Conservation (phyloP, 2,329 filamentous ascomycete genomes). For the Fusarium sp. region DNA sequence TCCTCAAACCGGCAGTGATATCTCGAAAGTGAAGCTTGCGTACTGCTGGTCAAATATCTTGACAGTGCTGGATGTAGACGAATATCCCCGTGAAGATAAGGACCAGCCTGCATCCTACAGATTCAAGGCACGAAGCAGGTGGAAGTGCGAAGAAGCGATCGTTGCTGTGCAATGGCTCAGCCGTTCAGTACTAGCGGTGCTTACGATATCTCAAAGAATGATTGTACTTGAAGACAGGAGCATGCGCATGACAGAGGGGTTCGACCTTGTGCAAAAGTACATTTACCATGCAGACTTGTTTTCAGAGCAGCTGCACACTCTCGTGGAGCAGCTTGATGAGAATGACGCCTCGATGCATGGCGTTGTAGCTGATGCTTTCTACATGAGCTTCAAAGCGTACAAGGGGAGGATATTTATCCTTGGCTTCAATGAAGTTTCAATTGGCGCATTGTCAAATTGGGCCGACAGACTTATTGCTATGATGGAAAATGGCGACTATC, state of each 20-base stretch:
- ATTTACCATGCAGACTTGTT: conserved; percentile 94
- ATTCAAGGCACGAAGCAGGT: conserved; percentile 85
- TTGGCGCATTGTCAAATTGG: conserved; percentile 96
- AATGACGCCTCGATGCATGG: conserved; percentile 91
- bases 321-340: conserved; percentile 90
- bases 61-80: conserved; percentile 88
- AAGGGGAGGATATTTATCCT: conserved; percentile 93
- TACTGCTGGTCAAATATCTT: conserved; percentile 99
- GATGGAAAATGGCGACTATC: conserved; percentile 97
- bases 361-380: conserved; percentile 95
- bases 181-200: conserved; percentile 86
- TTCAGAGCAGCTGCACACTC: conserved; percentile 81
- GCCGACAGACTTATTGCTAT: conserved; percentile 90
- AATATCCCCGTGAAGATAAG: conserved; percentile 72
- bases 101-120: conserved; percentile 81
- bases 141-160: conserved; percentile 94
- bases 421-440: conserved; percentile 91
- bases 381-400: conserved; percentile 96
- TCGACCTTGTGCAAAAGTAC: conserved; percentile 90
- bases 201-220: conserved; percentile 93
- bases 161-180: conserved; percentile 97
- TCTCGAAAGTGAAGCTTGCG: conserved; percentile 86
- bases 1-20: conserved; percentile 70
- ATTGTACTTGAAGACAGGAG: conserved; percentile 90
- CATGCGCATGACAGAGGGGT: conserved; percentile 92